phyloP scores from a whole-genome alignment of 805 yeast genomes.

The Brettanomyces custersianus region DNA sequence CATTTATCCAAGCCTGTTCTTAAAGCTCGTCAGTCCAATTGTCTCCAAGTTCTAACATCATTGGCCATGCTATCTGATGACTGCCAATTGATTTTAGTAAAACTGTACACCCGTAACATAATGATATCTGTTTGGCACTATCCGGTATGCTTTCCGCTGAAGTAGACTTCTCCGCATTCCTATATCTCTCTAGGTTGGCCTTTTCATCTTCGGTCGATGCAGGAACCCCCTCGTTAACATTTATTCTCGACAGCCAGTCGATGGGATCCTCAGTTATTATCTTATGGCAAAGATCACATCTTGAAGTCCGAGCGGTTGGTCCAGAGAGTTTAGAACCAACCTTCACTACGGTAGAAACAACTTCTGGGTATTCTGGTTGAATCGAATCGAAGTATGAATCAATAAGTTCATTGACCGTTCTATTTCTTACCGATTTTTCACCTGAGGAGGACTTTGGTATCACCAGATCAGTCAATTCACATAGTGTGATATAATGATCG shows the following conservation, averaged over 20 bases:
- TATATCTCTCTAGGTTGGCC: conserved; percentile 19
- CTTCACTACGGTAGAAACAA: conserved; percentile 85
- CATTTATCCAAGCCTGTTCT: no score
- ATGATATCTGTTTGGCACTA: conserved; percentile 12
- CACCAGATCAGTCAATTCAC: conserved; percentile 28
- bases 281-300: conserved; percentile 51
- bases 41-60: no score
- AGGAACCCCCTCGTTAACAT: conserved; percentile 49
- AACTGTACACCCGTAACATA: conserved; percentile 75
- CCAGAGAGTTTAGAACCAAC: conserved; percentile 71
- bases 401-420: conserved; percentile 76
- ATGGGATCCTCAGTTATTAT: conserved; percentile 49
- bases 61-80: background rate
- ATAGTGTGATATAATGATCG: conserved; percentile 40
- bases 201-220: conserved; percentile 35
- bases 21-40: no score
- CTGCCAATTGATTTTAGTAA: conserved; percentile 37
- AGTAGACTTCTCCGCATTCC: conserved; percentile 3
- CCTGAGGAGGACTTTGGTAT: conserved; percentile 13
- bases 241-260: conserved; percentile 60
- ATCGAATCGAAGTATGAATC: conserved; percentile 61
- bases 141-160: background rate
- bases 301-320: conserved; percentile 24
- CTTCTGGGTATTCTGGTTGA: conserved; percentile 76
- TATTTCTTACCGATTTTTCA: conserved; percentile 49